Conservation (phyloP, 1,284 basidiomycete genomes). For the Ceratobasidium sp. region DNA sequence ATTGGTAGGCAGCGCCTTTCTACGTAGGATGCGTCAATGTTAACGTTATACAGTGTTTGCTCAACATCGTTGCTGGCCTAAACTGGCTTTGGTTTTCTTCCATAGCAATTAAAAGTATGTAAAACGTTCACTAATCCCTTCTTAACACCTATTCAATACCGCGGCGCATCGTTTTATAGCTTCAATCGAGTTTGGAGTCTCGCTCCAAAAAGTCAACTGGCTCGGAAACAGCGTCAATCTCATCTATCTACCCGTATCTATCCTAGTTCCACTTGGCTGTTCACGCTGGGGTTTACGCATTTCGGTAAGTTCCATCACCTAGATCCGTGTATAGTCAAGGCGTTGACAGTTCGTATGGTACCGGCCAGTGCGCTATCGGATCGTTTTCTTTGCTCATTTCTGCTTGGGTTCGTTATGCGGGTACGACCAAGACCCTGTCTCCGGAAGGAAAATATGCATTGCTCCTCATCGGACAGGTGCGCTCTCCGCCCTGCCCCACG, state of each 20-base stretch:
- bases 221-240: slow-evolving; percentile 75
- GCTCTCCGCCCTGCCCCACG: slow-evolving; percentile 43
- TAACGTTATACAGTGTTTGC: slow-evolving; percentile 63
- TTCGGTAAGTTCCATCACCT: slow-evolving; percentile 70
- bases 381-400: slow-evolving; percentile 68
- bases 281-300: slow-evolving; percentile 70
- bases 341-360: too few relatives aligned
- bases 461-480: slow-evolving; percentile 77
- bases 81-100: slow-evolving; percentile 82
- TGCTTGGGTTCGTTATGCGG: slow-evolving; percentile 81
- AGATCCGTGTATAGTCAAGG: too few relatives aligned
- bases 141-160: neutral
- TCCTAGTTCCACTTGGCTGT: slow-evolving; percentile 69
- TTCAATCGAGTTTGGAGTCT: slow-evolving; percentile 70
- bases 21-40: neutral
- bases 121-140: neutral
- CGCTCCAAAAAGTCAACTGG: slow-evolving; percentile 78
- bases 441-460: slow-evolving; percentile 68
- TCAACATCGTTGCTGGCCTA: slow-evolving; percentile 75
- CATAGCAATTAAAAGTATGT: slow-evolving; percentile 73
- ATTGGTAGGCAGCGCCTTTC: slow-evolving; percentile 60
- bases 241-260: slow-evolving; percentile 71
- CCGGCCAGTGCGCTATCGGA: slow-evolving; percentile 71
- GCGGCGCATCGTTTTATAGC: slow-evolving; percentile 58
- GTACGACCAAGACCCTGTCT: slow-evolving; percentile 68